phyloP scores from a whole-genome alignment of 192 early-diverging fungal genomes.

The Podila verticillata region DNA sequence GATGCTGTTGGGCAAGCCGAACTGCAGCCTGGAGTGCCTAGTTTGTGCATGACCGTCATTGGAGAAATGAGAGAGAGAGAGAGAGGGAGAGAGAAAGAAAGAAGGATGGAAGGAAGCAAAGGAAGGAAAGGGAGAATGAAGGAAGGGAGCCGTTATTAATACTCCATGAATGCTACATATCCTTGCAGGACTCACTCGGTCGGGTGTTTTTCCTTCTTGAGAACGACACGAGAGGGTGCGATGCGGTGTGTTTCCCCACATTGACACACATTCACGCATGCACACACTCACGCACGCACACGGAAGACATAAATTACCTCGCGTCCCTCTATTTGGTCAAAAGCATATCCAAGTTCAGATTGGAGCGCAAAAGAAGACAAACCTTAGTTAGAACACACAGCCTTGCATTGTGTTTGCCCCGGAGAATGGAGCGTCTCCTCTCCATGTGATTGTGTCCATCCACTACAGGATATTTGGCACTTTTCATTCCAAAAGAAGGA shows the following conservation, averaged over 20 bases:
- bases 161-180: no score
- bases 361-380: background rate
- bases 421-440: background rate
- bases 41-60: background rate
- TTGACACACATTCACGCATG: no score
- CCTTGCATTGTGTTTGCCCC: no score
- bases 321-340: background rate
- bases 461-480: background rate
- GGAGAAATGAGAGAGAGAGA: background rate
- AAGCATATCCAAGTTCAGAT: background rate
- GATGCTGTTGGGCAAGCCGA: constrained; percentile 20
- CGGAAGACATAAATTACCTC: background rate
- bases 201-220: background rate
- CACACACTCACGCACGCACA: no score
- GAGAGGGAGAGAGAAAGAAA: background rate
- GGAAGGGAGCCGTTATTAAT: no score
- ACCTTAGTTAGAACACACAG: background rate
- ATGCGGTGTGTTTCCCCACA: background rate
- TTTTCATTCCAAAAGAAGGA: background rate
- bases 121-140: background rate
- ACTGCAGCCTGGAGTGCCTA: constrained; percentile 25
- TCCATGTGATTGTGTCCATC: background rate
- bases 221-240: no score
- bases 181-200: background rate
- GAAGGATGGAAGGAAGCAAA: background rate